Evolutionary conservation across 495 filamentous ascomycete species (phyloP), one percentile per base, ranked within the genome.

Genomic region (Trypethelium eluteriae): DNA sequence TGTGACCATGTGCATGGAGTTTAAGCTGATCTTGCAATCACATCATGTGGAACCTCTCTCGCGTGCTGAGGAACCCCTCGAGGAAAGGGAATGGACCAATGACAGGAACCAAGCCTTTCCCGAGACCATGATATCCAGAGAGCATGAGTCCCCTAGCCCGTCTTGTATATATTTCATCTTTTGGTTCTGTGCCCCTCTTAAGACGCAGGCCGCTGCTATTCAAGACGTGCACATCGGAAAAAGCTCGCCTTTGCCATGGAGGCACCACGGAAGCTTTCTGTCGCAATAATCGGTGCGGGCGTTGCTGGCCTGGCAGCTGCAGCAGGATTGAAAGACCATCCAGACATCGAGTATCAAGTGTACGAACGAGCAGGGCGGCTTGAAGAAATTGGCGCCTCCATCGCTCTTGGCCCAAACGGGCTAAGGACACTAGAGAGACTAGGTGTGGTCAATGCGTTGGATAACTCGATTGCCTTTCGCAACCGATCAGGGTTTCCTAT

Each of bases 381-480:
- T 59, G 18, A 34, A 9, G 53, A 59, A 36, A 34, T 59, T 36
- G 53, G 53, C 53, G 53, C 53, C 7, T 10, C 25, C 18, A 36
- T 36, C 32, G 53, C 32, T 9, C 53, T 59, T 59, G 32, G 18
- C 53, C 53, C 53, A 35, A 59, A 59, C 53, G 49, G 49, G 49
- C 49, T 53, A 53, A 53, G 49, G 25, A 53, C 49, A 12, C 25
- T 53, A 18, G 49, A 53, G 49, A 53, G 49, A 18, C 49, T 53
- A 18, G 49, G 49, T 5, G 16, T 53, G 49, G 49, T 59, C 53
- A 36, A 34, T 35, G 53, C 53, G 32, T 59, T 34, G 18, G 32
- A 59, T 18, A 32, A 35, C 7, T 59, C 32, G 32, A 59, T 59
- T 18, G 53, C 18, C 32, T 36, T 36, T 36, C 53, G 53, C 32